Conservation (phyloP, 768 basidiomycete genomes). For the Russula compacta region DNA sequence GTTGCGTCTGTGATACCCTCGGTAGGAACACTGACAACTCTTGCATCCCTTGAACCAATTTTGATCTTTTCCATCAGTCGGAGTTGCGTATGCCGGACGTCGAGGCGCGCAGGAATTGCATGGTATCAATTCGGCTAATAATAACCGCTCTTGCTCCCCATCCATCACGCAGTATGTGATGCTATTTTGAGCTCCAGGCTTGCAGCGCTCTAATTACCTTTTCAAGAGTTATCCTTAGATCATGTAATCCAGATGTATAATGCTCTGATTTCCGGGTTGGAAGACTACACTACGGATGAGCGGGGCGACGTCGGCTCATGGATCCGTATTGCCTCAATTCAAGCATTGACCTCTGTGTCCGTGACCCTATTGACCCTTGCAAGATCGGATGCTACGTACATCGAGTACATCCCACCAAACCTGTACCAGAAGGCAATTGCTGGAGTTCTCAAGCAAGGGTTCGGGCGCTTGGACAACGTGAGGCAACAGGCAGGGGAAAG, state of each 20-base stretch:
- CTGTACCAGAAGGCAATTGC: slow-evolving; percentile 50
- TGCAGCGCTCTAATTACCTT: not conserved
- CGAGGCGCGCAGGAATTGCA: slow-evolving; percentile 53
- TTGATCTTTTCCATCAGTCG: slow-evolving; percentile 26
- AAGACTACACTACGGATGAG: slow-evolving; percentile 89
- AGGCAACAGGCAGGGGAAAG: slow-evolving; percentile 68
- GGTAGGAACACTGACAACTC: slow-evolving; percentile 35
- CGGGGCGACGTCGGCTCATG: slow-evolving; percentile 97
- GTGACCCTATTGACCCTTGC: slow-evolving; percentile 43
- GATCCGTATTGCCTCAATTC: slow-evolving; percentile 74
- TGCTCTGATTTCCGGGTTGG: slow-evolving; percentile 58
- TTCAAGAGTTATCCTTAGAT: slow-evolving; percentile 4
- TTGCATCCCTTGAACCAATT: slow-evolving; percentile 14
- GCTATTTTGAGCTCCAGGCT: not conserved
- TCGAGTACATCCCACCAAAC: slow-evolving; percentile 50
- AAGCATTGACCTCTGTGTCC: slow-evolving; percentile 48
- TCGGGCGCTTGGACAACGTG: slow-evolving; percentile 87
- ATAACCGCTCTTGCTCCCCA: slow-evolving; percentile 36
- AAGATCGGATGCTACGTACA: slow-evolving; percentile 35
- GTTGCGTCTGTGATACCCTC: slow-evolving; percentile 43
- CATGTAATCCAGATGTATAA: slow-evolving; percentile 33
- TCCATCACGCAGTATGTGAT: slow-evolving; percentile 37
- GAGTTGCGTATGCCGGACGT: slow-evolving; percentile 35
- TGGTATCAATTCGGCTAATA: slow-evolving; percentile 40
- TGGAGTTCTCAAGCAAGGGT: slow-evolving; percentile 78